phyloP scores from a whole-genome alignment of 2,329 filamentous ascomycete species.

The Colletotrichum euphorbiae region DNA sequence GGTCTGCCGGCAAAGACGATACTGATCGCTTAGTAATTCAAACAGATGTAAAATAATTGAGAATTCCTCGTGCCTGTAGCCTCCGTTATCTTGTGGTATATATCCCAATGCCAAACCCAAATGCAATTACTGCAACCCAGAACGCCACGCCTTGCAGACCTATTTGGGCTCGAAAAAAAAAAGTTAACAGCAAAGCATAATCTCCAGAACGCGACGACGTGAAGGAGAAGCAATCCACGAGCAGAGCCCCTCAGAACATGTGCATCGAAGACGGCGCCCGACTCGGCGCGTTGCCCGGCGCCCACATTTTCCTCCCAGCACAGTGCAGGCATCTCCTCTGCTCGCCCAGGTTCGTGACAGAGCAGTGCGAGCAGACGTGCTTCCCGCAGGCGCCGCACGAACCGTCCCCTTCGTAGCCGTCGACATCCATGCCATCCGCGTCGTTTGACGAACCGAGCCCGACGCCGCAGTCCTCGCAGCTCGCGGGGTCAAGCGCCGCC shows the following conservation, averaged over 20 bases:
- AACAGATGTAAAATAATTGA: not conserved
- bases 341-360: slow-evolving; percentile 67
- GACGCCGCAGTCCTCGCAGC: slow-evolving; percentile 67
- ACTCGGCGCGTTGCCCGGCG: slow-evolving; percentile 29
- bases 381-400: slow-evolving; percentile 65
- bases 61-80: not conserved
- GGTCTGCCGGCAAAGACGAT: not conserved
- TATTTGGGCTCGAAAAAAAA: not conserved
- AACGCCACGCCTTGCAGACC: not conserved
- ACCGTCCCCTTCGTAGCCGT: slow-evolving; percentile 47
- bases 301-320: slow-evolving; percentile 52
- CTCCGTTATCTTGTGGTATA: slow-evolving; percentile 15
- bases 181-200: not conserved
- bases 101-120: not conserved
- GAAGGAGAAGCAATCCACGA: accelerated
- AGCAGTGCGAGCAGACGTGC: slow-evolving; percentile 69
- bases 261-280: slow-evolving; percentile 38
- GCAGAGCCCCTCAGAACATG: not conserved
- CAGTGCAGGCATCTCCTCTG: slow-evolving; percentile 65
- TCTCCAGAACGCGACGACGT: not conserved
- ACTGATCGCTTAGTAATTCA: not conserved
- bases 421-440: slow-evolving; percentile 54
- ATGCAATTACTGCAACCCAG: not conserved
- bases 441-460: slow-evolving; percentile 41
- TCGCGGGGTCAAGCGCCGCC: slow-evolving; percentile 52